These are phyloP conservation scores for Santalum album DNA, from an alignment of 164 flowering plant genomes.

Conservation along the genomic window DNA sequence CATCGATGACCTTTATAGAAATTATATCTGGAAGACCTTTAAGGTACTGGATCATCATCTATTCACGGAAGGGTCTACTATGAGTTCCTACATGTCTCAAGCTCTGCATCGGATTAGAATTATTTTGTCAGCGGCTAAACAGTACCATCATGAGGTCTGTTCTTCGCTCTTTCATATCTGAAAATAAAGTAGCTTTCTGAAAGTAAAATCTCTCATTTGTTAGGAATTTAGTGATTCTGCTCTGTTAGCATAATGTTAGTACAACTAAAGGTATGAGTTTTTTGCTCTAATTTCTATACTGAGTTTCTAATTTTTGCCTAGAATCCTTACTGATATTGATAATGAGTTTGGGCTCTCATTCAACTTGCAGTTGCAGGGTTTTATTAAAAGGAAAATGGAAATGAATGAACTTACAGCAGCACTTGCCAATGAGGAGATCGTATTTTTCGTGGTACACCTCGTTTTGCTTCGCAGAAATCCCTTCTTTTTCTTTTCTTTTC, in stretches of 20 bases:
- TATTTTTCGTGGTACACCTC: conserved; percentile 69
- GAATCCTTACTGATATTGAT: background rate
- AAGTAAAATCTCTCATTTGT: no score
- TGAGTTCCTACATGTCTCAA: conserved; percentile 24
- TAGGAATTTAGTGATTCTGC: no score
- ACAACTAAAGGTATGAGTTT: no score
- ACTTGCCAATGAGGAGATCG: conserved; percentile 54
- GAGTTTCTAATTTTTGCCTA: no score
- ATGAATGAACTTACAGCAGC: conserved; percentile 43
- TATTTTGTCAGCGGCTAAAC: conserved; percentile 23
- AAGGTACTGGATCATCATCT: conserved; percentile 17
- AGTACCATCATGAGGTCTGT: conserved; percentile 63
- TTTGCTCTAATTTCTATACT: no score
- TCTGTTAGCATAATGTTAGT: no score
- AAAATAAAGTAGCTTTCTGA: no score
- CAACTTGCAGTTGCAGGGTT: conserved; percentile 52
- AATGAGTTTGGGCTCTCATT: no score
- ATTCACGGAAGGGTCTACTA: conserved; percentile 10
- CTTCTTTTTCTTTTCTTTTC: no score
- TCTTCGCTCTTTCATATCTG: background rate
- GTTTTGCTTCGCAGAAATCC: no score
- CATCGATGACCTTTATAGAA: conserved; percentile 17
- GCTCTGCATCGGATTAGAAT: conserved; percentile 22
- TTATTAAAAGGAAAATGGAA: conserved; percentile 44
- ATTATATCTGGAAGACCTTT: conserved; percentile 17